phyloP scores from a whole-genome alignment of 257 asterid genomes.

The Oldenlandia corymbosa region DNA sequence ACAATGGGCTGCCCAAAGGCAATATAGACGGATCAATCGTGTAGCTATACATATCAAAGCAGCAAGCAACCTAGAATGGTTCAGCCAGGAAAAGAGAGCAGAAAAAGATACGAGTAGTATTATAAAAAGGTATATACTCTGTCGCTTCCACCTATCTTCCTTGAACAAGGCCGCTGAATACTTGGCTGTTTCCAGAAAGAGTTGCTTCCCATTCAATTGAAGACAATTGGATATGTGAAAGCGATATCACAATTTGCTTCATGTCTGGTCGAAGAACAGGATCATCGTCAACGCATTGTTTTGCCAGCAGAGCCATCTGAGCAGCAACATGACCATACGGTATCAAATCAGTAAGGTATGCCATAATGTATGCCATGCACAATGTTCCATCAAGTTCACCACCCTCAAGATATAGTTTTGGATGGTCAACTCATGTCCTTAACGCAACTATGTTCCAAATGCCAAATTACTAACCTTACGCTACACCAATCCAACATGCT shows the following conservation, averaged over 20 bases:
- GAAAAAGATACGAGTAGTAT: background rate
- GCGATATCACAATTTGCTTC: conserved; percentile 86
- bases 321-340: background rate
- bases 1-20: conserved; percentile 9
- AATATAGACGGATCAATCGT: conserved; percentile 12
- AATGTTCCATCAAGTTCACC: background rate
- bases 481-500: background rate
- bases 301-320: conserved; percentile 79
- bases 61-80: background rate
- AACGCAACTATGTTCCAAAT: background rate
- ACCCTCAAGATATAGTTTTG: background rate
- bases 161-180: conserved; percentile 94
- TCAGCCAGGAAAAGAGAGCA: background rate
- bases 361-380: background rate
- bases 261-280: conserved; percentile 92
- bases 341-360: conserved; percentile 13
- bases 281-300: conserved; percentile 89
- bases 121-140: background rate
- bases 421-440: background rate
- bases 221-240: conserved; percentile 80
- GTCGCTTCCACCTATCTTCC: conserved; percentile 52
- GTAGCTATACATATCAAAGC: conserved; percentile 13
- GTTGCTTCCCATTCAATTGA: conserved; percentile 99
- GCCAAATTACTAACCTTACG: background rate
- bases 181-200: conserved; percentile 97